Percentiles rank a stretch among this genome's conserved stretches.
Conservation (phyloP, 2,329 filamentous ascomycete species). For the Arachnomyces sp. region DNA sequence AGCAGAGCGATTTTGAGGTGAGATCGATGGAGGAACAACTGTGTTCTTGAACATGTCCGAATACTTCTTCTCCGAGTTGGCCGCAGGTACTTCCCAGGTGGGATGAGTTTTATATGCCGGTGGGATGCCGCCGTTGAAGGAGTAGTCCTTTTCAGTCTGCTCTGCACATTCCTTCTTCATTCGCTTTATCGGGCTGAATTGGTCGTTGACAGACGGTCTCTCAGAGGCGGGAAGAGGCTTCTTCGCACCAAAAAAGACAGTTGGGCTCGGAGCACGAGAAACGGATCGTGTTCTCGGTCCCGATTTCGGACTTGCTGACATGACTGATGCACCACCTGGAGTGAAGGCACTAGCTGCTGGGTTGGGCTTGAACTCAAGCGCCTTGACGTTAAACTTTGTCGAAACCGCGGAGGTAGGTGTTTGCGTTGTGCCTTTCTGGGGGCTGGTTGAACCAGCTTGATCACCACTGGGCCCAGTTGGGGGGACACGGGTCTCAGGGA, state of each 20-base stretch:
- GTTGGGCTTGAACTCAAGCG: slow-evolving; percentile 76
- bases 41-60: slow-evolving; percentile 69
- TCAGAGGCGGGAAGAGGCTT: slow-evolving; percentile 59
- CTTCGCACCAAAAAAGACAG: slow-evolving; percentile 57
- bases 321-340: slow-evolving; percentile 54
- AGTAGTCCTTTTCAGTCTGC: slow-evolving; percentile 54
- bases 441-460: slow-evolving; percentile 40
- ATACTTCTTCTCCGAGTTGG: slow-evolving; percentile 70
- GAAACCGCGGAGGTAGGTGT: slow-evolving; percentile 48
- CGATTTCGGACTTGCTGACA: slow-evolving; percentile 64
- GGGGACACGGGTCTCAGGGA: slow-evolving; percentile 61
- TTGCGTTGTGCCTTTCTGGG: slow-evolving; percentile 36
- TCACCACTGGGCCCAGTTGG: slow-evolving; percentile 64
- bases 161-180: slow-evolving; percentile 58
- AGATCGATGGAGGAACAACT: slow-evolving; percentile 54
- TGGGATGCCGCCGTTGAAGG: slow-evolving; percentile 72
- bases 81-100: slow-evolving; percentile 68
- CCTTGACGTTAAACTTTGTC: slow-evolving; percentile 54
- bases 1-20: slow-evolving; percentile 58
- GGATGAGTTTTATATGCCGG: slow-evolving; percentile 77
- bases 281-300: slow-evolving; percentile 45
- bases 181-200: slow-evolving; percentile 61
- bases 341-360: slow-evolving; percentile 75
- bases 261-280: slow-evolving; percentile 42
- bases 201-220: slow-evolving; percentile 45